Conservation (phyloP, 2,329 filamentous ascomycete species). For the Curvularia spicifera region DNA sequence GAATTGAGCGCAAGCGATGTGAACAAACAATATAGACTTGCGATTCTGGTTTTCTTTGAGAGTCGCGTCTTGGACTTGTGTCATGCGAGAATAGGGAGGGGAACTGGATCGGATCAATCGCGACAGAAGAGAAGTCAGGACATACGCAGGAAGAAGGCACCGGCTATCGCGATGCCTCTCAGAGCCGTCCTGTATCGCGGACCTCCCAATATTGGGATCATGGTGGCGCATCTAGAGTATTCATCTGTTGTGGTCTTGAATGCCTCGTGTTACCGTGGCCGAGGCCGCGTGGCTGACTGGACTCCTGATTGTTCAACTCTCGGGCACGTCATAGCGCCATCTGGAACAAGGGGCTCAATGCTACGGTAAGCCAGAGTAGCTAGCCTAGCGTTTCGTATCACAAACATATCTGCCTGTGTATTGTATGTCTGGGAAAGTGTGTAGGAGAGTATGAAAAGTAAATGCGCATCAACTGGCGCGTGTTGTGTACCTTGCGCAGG, state of each 20-base stretch:
- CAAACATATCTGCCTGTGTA: background rate
- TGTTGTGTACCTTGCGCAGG: background rate
- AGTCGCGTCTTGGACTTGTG: background rate
- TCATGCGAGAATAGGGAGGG: background rate
- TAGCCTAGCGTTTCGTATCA: background rate
- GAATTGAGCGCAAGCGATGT: slow-evolving; percentile 1
- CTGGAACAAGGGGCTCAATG: slow-evolving; percentile 6
- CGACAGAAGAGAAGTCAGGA: background rate
- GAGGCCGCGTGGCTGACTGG: slow-evolving; percentile 1
- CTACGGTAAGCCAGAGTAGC: slow-evolving; percentile 1
- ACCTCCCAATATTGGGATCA: slow-evolving; percentile 12
- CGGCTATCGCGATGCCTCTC: slow-evolving; percentile 11
- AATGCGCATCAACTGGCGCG: background rate
- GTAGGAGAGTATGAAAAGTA: background rate
- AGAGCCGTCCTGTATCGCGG: slow-evolving; percentile 2
- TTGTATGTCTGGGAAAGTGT: background rate
- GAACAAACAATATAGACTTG: background rate
- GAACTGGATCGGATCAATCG: too few species aligned
- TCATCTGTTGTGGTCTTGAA: slow-evolving; percentile 8
- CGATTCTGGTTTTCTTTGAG: background rate
- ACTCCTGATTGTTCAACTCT: background rate
- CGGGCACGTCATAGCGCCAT: slow-evolving; percentile 16
- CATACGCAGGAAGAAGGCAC: slow-evolving; percentile 12
- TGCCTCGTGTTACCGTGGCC: slow-evolving; percentile 1
- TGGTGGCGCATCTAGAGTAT: background rate